Evolutionary conservation across 441 rosid species (phyloP).

Genomic region (Codiaeum variegatum): DNA sequence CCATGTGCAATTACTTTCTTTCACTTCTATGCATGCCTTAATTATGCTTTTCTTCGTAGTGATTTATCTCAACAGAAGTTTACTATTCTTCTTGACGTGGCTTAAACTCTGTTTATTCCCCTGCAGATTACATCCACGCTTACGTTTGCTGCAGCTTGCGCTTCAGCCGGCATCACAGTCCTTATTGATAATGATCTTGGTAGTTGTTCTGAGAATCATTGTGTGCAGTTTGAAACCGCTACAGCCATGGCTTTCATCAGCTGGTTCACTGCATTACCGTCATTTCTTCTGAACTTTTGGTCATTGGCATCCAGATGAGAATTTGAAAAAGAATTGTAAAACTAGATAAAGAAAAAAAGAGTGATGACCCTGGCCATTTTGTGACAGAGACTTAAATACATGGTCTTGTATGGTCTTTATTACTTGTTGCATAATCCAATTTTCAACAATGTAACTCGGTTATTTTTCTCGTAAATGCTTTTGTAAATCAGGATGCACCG

Average conservation of each 20-base stretch:
- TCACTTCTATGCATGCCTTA: neutral
- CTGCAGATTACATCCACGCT: constrained; percentile 71
- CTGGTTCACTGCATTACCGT: constrained; percentile 66
- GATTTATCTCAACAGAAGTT: neutral
- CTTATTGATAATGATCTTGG: constrained; percentile 72
- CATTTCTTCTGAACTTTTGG: constrained; percentile 71
- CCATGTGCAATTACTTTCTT: neutral
- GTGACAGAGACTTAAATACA: constrained; percentile 6
- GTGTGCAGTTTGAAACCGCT: constrained; percentile 64
- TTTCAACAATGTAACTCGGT: constrained; percentile 4
- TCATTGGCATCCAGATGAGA: constrained; percentile 56
- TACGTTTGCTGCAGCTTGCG: constrained; percentile 74
- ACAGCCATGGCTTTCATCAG: constrained; percentile 75
- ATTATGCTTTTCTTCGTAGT: neutral
- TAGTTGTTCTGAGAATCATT: constrained; percentile 51
- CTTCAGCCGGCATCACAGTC: constrained; percentile 85
- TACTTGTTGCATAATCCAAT: constrained; percentile 11
- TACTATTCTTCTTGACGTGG: neutral
- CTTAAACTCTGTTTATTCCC: neutral
- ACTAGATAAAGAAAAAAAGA: neutral
- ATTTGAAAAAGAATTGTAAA: neutral
- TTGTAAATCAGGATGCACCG: constrained; percentile 23
- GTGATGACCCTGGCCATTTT: constrained; percentile 7
- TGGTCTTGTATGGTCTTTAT: constrained; percentile 12
- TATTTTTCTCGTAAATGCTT: constrained; percentile 17